Evolutionary conservation across 306 rosid species (phyloP).

Genomic region (Ormosia emarginata): DNA sequence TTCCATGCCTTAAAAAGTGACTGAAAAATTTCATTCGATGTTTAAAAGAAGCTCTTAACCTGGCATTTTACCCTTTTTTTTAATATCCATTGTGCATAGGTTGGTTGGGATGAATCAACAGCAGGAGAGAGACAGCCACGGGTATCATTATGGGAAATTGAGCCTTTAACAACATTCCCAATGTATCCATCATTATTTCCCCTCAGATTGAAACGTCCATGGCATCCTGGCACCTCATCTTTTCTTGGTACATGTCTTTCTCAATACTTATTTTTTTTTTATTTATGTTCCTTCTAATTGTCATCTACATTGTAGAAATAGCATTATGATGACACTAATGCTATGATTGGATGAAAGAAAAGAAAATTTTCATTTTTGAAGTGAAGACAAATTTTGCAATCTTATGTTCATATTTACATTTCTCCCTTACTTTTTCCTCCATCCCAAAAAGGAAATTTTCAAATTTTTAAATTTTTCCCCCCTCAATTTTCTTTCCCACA

Average conservation of each 20-base stretch:
- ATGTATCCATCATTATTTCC: conserved; percentile 91
- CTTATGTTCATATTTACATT: not conserved
- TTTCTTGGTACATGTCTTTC: conserved; percentile 48
- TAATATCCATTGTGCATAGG: conserved; percentile 37
- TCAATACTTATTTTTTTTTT: not conserved
- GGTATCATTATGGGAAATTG: conserved; percentile 90
- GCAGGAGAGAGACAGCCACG: conserved; percentile 88
- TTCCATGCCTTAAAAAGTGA: not conserved
- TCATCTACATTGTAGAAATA: not conserved
- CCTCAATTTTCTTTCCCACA: not conserved
- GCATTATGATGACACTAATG: not conserved
- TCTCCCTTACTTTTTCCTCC: not conserved
- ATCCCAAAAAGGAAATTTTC: not conserved
- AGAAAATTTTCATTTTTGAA: not conserved
- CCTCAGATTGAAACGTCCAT: conserved; percentile 81
- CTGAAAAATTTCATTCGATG: not conserved
- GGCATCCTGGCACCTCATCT: conserved; percentile 81
- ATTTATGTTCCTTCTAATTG: not conserved
- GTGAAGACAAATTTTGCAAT: not conserved
- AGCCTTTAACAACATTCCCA: conserved; percentile 87
- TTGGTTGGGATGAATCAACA: conserved; percentile 94
- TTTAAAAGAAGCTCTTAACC: not conserved
- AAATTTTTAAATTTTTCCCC: not conserved
- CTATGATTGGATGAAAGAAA: not conserved
- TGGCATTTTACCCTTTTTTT: not conserved